Base-by-base conservation (phyloP, 2,329 filamentous ascomycete genomes). In the Allantophomopsis lycopodina region DNA sequence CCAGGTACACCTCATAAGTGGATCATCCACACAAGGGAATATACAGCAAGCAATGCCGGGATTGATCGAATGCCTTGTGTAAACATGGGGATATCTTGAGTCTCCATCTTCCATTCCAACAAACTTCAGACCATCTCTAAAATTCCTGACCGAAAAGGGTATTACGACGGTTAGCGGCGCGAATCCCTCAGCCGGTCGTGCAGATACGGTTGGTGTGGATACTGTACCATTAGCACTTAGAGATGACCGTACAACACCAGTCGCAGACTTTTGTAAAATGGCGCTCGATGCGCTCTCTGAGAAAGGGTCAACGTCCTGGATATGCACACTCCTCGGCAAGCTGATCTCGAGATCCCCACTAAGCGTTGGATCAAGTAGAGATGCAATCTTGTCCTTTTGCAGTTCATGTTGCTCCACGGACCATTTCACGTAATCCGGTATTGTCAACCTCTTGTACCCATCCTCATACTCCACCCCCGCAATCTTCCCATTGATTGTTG, bases 21-120 rank as follows among this genome's bases (percentile, higher is more conserved):
- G 75, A 54, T 94, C 83, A 55, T 98, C 91, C 39, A 96, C 71
- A 56, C 91, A 96, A 1, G 91, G 91, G 52, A 98, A 98, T 18
- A 96, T 76, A 49, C 81, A 88, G 36, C 79, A 89, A 1, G 86
- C 79, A 14, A 77, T 79, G 21, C 88, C 87, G 0, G 86, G 76
- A 44, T 83, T 79, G 33, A 81, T 65, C 2, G 80, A 83, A 53
- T 89, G 87, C 32, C 79, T 80, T 1, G 89, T 94, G 58, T 94
- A 98, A 37, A 84, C 79, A 62, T 98, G 89, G 0, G 91, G 87
- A 57, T 88, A 98, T 44, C 88, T 75, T 41, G 69, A 68, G 55
- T 95, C 89, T 38, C 79, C 74, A 41, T 79, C 77, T 35, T 86
- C 78, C 31, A 91, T 73, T 4, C 91, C 88, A 13, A 93, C 84